Percentiles rank a stretch among this genome's conserved stretches.
Evolutionary conservation across 495 filamentous ascomycete species (phyloP).

Genomic region (Xylaria cubensis): DNA sequence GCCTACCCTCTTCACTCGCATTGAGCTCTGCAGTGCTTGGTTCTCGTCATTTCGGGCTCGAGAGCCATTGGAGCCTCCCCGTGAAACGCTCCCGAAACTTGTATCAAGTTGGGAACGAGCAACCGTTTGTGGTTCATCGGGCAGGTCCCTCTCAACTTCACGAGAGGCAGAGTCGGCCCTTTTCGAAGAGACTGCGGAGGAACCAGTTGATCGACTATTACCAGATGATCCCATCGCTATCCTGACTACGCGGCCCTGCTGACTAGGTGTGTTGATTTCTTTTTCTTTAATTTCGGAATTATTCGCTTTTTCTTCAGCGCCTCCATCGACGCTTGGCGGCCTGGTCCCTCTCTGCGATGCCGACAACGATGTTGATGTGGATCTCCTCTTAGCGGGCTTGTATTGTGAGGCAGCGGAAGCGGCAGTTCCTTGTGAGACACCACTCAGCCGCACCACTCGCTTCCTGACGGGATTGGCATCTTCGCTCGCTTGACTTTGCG

Average conservation of each 20-base stretch:
- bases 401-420: constrained; percentile 33
- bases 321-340: constrained; percentile 44
- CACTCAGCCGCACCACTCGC: constrained; percentile 66
- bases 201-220: constrained; percentile 45
- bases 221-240: constrained; percentile 58
- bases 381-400: constrained; percentile 45
- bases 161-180: constrained; percentile 38
- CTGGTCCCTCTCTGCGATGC: constrained; percentile 42
- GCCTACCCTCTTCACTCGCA: constrained; percentile 75
- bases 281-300: constrained; percentile 39
- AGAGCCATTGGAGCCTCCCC: constrained; percentile 51
- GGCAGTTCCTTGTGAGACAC: constrained; percentile 41
- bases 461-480: constrained; percentile 53
- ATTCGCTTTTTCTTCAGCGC: constrained; percentile 40
- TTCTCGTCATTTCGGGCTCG: constrained; percentile 64
- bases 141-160: constrained; percentile 45
- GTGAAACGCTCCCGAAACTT: constrained; percentile 56
- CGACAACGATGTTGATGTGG: constrained; percentile 33
- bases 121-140: constrained; percentile 51
- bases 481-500: constrained; percentile 37
- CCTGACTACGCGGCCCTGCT: constrained; percentile 67
- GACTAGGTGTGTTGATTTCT: constrained; percentile 73
- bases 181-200: constrained; percentile 49
- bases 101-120: constrained; percentile 41
- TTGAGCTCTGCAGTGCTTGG: constrained; percentile 66